Evolutionary conservation across 768 basidiomycete genomes (phyloP).

Genomic region (Pulveroboletus ravenelii): DNA sequence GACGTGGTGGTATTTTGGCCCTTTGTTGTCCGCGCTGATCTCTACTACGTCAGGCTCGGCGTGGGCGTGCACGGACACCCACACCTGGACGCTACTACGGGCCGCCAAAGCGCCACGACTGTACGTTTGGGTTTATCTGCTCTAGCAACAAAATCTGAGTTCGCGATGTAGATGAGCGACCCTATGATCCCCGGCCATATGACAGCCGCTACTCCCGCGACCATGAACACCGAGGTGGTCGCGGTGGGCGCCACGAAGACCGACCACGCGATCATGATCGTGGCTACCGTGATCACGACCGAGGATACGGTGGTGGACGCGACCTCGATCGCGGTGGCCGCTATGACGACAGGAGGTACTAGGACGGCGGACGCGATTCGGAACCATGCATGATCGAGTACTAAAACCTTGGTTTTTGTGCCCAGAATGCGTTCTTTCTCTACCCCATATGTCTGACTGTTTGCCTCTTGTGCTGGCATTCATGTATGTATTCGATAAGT

Average conservation of each 20-base stretch:
- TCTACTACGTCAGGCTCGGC: slow-evolving; percentile 58
- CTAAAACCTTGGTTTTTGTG: neutral
- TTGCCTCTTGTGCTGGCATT: slow-evolving; percentile 3
- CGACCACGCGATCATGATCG: slow-evolving; percentile 31
- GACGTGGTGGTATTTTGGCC: neutral
- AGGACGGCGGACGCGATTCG: slow-evolving; percentile 8
- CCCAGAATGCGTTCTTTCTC: neutral
- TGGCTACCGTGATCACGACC: slow-evolving; percentile 39
- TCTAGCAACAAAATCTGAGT: neutral
- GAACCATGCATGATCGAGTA: slow-evolving; percentile 1
- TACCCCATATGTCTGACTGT: neutral
- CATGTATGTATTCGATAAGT: slow-evolving; percentile 23
- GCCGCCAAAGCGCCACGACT: slow-evolving; percentile 75
- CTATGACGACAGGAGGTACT: slow-evolving; percentile 43
- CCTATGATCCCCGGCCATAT: slow-evolving; percentile 89
- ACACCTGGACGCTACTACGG: slow-evolving; percentile 96
- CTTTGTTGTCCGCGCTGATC: slow-evolving; percentile 2
- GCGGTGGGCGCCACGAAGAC: slow-evolving; percentile 41
- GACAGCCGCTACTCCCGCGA: slow-evolving; percentile 81
- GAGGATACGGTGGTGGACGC: slow-evolving; percentile 31
- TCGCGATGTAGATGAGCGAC: slow-evolving; percentile 59
- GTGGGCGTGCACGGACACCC: slow-evolving; percentile 84
- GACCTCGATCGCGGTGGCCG: slow-evolving; percentile 38
- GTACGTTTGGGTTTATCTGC: slow-evolving; percentile 35
- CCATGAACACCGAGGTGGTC: slow-evolving; percentile 48